These are phyloP conservation scores for Blastocystis sp. DNA, from an alignment of 352 stramenopile genomes.

Conservation along the genomic window DNA sequence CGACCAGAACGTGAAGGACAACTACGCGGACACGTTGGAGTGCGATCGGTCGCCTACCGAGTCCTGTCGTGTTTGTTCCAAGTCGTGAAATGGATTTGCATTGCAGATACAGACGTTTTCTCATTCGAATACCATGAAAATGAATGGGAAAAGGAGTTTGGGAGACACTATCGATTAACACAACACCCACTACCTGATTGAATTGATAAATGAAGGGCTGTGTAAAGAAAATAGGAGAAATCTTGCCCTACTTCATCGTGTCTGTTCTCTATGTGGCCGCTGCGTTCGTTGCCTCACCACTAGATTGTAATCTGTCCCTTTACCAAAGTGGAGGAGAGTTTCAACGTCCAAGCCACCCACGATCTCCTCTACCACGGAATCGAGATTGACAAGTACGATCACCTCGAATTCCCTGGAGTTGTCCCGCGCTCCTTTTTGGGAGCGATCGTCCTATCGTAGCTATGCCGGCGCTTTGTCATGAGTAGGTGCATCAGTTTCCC, in stretches of 20 bases:
- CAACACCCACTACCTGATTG: no score
- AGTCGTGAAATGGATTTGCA: not conserved
- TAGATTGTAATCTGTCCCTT: conserved; percentile 74
- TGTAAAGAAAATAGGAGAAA: not conserved
- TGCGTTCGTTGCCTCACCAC: not conserved
- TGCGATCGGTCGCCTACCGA: conserved; percentile 23
- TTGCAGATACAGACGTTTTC: no score
- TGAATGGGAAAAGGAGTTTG: no score
- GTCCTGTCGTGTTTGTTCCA: not conserved
- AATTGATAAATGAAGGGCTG: not conserved
- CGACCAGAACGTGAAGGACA: conserved; percentile 62
- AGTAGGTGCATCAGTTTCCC: conserved; percentile 72
- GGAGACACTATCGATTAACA: no score
- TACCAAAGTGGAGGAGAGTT: conserved; percentile 93
- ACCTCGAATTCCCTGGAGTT: conserved; percentile 93
- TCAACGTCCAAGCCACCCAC: conserved; percentile 94
- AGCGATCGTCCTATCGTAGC: conserved; percentile 76
- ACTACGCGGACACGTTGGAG: conserved; percentile 35
- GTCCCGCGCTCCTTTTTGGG: conserved; percentile 94
- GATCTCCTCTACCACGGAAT: conserved; percentile 84
- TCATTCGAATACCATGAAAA: no score
- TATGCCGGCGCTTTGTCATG: conserved; percentile 45
- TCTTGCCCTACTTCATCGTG: conserved; percentile 10
- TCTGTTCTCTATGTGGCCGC: conserved; percentile 15
- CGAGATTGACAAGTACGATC: conserved; percentile 82